Evolutionary conservation across 768 basidiomycete genomes (phyloP), one percentile per base, ranked within the genome.

Genomic region (Tylopilus rubrobrunneus): DNA sequence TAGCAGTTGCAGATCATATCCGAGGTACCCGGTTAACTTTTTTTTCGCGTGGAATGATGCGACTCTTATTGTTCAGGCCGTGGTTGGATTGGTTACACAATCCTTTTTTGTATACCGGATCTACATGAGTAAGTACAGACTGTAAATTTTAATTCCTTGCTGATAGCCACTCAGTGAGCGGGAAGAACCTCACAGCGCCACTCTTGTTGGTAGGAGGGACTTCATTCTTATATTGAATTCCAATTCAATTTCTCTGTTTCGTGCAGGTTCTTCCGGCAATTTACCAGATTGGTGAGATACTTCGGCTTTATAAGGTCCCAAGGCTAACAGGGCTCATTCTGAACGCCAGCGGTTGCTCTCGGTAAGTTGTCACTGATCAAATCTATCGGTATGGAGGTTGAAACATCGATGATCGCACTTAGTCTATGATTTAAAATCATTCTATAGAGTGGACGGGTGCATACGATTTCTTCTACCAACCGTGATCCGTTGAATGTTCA

Each of bases 41-140:
- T 37, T 34, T 31, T 7, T 17, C 28, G 5, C 4, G 7, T 1
- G 7, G 21, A 27, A 1, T 14, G 8, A 15, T 23, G 7, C 10
- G 29, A 25, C 11, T 23, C 21, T 4, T 21, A 37, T 9, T 12
- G 12, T 27, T 4, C 36, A 63, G 61, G 12, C 0, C 3, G 19
- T 56, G 5, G 36, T 48, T 39, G 53, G 45, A 41, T 2, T 50
- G n/a, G n/a, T 7, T 2, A 29, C 51, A 0, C 61, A 62, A 23
- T 51, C 45, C 6, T 63, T 45, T 25, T 56, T 59, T 8, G 19
- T 63, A 21, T 11, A 60, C 28, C 48, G 61, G 12, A 45, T 60
- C 15, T 58, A 52, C 29, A 15, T 45, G 6, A 45, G 56, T 58
- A 11, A 15, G 49, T 48, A 9, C 19, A 4, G 25, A 8, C 4